These are phyloP conservation scores for Grifola frondosa DNA, from an alignment of 1,284 basidiomycete genomes.

Conservation along the genomic window DNA sequence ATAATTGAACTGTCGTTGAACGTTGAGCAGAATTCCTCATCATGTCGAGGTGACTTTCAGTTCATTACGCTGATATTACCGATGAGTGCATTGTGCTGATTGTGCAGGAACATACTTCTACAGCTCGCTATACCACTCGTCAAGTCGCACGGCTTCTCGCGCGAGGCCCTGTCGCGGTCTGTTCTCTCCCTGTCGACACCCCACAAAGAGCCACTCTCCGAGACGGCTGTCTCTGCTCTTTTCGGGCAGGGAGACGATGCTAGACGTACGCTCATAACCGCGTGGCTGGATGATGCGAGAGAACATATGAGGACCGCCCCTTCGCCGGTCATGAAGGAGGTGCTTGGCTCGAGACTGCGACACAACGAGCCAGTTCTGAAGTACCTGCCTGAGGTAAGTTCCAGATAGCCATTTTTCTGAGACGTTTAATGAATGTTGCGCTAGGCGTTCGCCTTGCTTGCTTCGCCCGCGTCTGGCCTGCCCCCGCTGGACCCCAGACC, in stretches of 20 bases:
- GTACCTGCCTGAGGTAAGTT: constrained; percentile 62
- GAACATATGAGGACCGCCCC: constrained; percentile 43
- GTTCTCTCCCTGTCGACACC: constrained; percentile 52
- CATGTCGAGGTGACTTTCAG: too few species aligned
- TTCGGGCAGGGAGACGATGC: constrained; percentile 73
- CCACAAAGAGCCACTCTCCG: constrained; percentile 60
- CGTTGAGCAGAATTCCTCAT: too few species aligned
- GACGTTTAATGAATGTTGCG: background rate
- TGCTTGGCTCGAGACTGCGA: constrained; percentile 52
- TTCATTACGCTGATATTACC: too few species aligned
- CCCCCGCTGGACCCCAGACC: constrained; percentile 59
- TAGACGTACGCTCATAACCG: constrained; percentile 57
- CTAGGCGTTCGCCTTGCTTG: constrained; percentile 67
- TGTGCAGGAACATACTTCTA: constrained; percentile 32
- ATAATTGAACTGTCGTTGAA: too few species aligned
- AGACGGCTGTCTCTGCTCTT: constrained; percentile 66
- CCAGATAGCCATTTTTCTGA: background rate
- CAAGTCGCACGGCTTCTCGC: constrained; percentile 66
- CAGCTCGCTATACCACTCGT: constrained; percentile 64
- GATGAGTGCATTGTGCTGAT: too few species aligned
- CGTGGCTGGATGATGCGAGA: constrained; percentile 71
- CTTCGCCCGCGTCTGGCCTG: constrained; percentile 46
- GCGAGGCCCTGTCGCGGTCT: constrained; percentile 64
- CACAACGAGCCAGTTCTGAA: constrained; percentile 64
- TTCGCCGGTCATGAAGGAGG: constrained; percentile 40